Evolutionary conservation across 2,329 filamentous ascomycete genomes (phyloP).

Genomic region (Colletotrichum endophyticum): DNA sequence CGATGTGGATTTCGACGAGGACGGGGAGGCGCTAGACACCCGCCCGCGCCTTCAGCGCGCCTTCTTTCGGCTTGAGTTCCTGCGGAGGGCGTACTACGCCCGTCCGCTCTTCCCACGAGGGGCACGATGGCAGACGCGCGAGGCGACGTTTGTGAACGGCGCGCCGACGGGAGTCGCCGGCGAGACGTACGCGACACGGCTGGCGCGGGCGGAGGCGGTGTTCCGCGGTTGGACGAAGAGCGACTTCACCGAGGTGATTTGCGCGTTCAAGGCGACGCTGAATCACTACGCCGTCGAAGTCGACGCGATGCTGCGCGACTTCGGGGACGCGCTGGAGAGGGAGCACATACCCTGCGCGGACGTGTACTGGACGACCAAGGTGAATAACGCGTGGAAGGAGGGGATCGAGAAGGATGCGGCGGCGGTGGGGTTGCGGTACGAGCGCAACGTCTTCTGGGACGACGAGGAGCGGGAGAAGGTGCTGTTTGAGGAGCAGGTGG

Average conservation of each 20-base stretch:
- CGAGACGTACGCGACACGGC: not conserved
- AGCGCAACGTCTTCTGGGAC: not conserved
- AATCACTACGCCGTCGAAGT: not conserved
- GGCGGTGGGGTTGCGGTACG: not conserved
- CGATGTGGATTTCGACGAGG: not conserved
- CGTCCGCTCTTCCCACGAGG: not conserved
- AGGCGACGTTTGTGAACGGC: not conserved
- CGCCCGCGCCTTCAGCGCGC: constrained; percentile 1
- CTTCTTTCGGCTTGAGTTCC: constrained; percentile 13
- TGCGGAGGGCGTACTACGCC: not conserved
- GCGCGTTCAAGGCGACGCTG: constrained; percentile 11
- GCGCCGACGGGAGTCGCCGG: not conserved
- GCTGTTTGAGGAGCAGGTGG: not conserved
- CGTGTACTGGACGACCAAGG: not conserved
- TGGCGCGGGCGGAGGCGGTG: not conserved
- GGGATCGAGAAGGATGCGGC: not conserved
- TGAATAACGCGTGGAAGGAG: not conserved
- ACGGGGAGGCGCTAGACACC: not conserved
- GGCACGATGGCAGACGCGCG: not conserved
- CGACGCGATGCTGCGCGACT: not conserved
- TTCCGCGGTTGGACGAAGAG: not conserved
- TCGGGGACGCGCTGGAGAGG: not conserved
- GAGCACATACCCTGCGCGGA: not conserved
- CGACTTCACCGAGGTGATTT: not conserved
- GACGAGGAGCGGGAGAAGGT: not conserved